Base-by-base conservation (phyloP, 257 asterid species). In the Anisodus tanguticus region DNA sequence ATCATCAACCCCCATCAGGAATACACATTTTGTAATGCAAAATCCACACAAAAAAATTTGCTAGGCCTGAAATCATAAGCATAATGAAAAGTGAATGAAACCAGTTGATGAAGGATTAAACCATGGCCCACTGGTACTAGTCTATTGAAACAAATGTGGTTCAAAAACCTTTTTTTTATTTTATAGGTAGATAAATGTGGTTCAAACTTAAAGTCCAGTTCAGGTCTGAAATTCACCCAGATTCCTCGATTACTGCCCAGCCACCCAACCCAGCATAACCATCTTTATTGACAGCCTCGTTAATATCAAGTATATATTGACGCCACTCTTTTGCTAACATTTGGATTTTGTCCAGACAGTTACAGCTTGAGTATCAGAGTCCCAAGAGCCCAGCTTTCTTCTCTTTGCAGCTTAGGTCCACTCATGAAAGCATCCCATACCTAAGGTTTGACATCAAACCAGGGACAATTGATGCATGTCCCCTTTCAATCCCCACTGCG, bases 161-260 rank as follows among this genome's bases (percentile, higher is more conserved):
- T 35, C 49, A 67, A 67, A 12, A 31, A 31, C 35, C 35, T 31
- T 31, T 31, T 31, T 31, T 31, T 31, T 31, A n/a, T n/a, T n/a
- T n/a, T 0, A 31, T 31, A 31, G 35, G 35, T 31, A 31, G 35
- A 31, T 31, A 64, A 35, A 67, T 67, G 74, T 67, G 8, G 47
- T 67, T 35, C 49, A 67, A 67, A 35, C 47, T 67, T 66, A 35
- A 67, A 67, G 19, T 35, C 76, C 76, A 67, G 76, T 37, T 13
- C 37, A 67, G 51, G 72, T 22, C 13, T 67, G 76, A 39, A 37
- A 6, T 67, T 12, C 13, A 67, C 11, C 45, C 10, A 67, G 8
- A 67, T 26, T 66, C 41, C 72, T n/a, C 26, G 10, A 59, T n/a
- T 8, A 59, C 10, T 59, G 66, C 7, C 66, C 66, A 59, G 8